Conservation (phyloP, 176 grass and related monocot genomes). For the Bromus sterilis region DNA sequence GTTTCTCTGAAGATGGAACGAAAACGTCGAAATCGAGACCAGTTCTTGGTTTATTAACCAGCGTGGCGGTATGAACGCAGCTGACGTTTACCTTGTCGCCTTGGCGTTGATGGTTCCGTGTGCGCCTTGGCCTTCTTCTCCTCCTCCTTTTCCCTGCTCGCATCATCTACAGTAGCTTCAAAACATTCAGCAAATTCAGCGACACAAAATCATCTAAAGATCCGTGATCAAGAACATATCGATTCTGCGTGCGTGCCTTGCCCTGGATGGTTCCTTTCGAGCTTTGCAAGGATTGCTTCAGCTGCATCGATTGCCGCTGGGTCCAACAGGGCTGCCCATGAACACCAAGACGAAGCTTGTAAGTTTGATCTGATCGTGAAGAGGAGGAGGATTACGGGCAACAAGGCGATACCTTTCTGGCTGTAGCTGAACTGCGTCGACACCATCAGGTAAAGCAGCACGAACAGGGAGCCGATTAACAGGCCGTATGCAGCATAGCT, state of each 20-base stretch:
- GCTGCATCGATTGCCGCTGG: not conserved
- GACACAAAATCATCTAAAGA: not conserved
- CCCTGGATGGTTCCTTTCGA: not conserved
- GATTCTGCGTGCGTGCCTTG: conserved; percentile 8
- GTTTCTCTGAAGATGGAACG: not conserved
- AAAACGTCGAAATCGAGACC: not conserved
- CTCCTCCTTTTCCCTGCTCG: not conserved
- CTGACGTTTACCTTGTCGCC: conserved; percentile 4
- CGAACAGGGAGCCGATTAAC: conserved; percentile 23
- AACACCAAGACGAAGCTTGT: not conserved
- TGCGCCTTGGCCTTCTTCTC: not conserved
- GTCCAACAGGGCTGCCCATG: not conserved
- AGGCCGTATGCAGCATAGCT: conserved; percentile 33
- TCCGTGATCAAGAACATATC: not conserved
- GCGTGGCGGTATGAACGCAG: too few relatives aligned
- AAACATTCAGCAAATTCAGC: not conserved
- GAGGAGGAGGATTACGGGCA: not conserved
- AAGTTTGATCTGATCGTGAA: too few relatives aligned
- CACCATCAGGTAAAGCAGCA: conserved; percentile 30
- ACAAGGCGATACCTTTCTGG: conserved; percentile 22
- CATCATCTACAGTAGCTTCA: not conserved
- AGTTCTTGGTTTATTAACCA: too few relatives aligned
- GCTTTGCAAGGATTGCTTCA: not conserved
- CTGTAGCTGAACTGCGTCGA: conserved; percentile 21
- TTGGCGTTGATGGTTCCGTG: not conserved